A percentile compares a stretch with the other conserved stretches of the same genome.
These are phyloP conservation scores for Geranium rotundifolium DNA, from an alignment of 345 rosid genomes.

Conservation along the genomic window DNA sequence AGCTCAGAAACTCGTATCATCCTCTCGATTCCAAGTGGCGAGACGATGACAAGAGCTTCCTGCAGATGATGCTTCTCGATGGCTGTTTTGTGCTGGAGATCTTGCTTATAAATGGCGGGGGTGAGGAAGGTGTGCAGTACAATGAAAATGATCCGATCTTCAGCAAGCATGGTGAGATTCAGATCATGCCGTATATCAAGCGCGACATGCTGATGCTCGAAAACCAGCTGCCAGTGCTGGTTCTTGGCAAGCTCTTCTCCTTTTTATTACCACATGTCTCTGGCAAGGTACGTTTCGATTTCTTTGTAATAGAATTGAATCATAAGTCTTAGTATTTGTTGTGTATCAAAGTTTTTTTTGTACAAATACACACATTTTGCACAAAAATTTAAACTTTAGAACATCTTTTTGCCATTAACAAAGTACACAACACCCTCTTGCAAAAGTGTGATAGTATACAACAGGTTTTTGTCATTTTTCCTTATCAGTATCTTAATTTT, in stretches of 20 bases:
- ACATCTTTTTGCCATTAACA: too few species aligned
- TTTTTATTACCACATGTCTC: too few species aligned
- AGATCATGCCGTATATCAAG: slow-evolving; percentile 4
- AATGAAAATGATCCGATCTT: slow-evolving; percentile 5
- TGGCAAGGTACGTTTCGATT: not conserved
- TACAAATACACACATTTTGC: too few species aligned
- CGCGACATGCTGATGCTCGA: slow-evolving; percentile 11
- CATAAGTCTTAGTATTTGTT: too few species aligned
- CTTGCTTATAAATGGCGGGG: not conserved
- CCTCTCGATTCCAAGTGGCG: not conserved
- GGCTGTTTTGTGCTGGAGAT: slow-evolving; percentile 14
- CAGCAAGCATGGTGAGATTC: slow-evolving; percentile 4
- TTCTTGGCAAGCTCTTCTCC: not conserved
- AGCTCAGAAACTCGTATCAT: not conserved
- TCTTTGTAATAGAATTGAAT: too few species aligned
- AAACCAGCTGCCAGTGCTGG: slow-evolving; percentile 10
- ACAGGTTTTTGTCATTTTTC: too few species aligned
- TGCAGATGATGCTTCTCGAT: slow-evolving; percentile 8
- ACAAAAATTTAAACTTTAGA: too few species aligned
- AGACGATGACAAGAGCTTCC: not conserved
- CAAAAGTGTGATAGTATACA: too few species aligned
- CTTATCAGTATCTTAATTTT: too few species aligned
- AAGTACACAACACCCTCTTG: too few species aligned
- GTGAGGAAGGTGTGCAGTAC: not conserved
- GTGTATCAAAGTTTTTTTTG: too few species aligned